Evolutionary conservation across 495 filamentous ascomycete genomes (phyloP).

Genomic region (Talaromyces trachyspermus): DNA sequence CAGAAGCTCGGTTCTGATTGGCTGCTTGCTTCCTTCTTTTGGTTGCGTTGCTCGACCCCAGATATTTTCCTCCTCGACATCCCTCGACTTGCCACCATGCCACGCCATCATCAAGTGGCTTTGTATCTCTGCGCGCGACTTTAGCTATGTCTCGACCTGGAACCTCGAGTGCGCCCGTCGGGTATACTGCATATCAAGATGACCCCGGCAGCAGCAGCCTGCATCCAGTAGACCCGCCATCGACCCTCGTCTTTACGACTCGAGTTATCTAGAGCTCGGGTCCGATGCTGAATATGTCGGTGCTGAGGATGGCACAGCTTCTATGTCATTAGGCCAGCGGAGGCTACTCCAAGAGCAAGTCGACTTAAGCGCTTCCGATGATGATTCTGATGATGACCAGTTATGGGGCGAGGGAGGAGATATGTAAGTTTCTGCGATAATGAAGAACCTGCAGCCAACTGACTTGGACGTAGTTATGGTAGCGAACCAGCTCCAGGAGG

Average conservation of each 20-base stretch:
- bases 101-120: no score
- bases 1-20: no score
- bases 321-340: not conserved
- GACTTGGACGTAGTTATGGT: not conserved
- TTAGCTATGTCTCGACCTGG: no score
- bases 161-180: not conserved
- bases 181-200: conserved; percentile 30
- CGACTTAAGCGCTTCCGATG: conserved; percentile 6
- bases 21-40: no score
- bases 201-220: conserved; percentile 8
- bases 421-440: not conserved
- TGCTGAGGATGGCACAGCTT: conserved; percentile 5
- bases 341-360: conserved; percentile 3
- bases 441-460: not conserved
- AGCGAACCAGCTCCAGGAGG: not conserved
- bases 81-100: no score
- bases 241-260: conserved; percentile 35
- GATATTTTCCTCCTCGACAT: no score
- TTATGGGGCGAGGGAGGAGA: not conserved
- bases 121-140: no score
- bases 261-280: conserved; percentile 3
- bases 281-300: conserved; percentile 13
- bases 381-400: conserved; percentile 11
- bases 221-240: conserved; percentile 20
- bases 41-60: no score